These are phyloP conservation scores for Fraxinus anomala DNA, from an alignment of 257 asterid genomes.

Conservation along the genomic window DNA sequence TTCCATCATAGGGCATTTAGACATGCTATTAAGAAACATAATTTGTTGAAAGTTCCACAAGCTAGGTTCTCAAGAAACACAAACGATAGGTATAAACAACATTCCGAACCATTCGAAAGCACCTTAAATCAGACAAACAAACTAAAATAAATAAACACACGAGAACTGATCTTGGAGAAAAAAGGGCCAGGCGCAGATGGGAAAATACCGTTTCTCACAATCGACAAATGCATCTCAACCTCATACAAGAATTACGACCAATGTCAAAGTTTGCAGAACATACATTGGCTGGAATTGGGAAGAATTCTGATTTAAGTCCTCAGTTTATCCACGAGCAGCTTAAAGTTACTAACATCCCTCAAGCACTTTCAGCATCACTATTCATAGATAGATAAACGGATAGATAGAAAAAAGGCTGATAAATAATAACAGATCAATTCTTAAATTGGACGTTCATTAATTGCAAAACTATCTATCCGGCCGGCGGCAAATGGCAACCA, in stretches of 20 bases:
- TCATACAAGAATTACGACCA: not conserved
- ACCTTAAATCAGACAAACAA: not conserved
- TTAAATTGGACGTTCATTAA: not conserved
- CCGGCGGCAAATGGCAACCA: not conserved
- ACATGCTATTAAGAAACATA: not conserved
- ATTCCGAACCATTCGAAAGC: not conserved
- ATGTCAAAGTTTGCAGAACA: not conserved
- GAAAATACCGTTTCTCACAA: not conserved
- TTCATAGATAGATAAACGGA: not conserved
- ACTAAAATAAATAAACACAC: not conserved
- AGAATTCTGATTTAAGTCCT: not conserved
- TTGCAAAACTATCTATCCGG: not conserved
- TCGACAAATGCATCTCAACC: not conserved
- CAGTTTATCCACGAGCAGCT: not conserved
- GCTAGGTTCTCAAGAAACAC: not conserved
- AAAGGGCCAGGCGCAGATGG: not conserved
- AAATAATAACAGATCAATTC: not conserved
- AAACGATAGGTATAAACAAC: not conserved
- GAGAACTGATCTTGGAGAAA: not conserved
- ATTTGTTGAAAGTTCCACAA: not conserved
- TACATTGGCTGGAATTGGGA: not conserved
- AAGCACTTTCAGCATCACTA: not conserved
- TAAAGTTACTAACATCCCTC: not conserved
- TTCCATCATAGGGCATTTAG: conserved; percentile 39
- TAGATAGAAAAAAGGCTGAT: not conserved